A percentile compares a stretch with the other conserved stretches of the same genome.
Conservation (phyloP, 2,329 filamentous ascomycete species). For the Aureobasidium sp. region DNA sequence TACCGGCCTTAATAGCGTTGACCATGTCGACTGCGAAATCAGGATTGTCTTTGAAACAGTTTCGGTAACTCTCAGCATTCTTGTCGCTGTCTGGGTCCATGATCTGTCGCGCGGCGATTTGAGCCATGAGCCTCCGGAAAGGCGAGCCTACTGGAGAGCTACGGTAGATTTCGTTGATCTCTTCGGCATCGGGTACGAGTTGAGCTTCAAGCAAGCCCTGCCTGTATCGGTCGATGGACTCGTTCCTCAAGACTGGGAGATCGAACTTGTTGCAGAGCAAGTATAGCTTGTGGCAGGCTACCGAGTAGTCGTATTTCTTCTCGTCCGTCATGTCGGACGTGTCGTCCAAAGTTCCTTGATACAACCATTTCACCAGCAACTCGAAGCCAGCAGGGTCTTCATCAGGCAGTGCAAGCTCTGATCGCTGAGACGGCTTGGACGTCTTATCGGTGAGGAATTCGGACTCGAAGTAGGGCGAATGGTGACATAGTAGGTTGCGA, state of each 20-base stretch:
- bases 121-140: conserved; percentile 42
- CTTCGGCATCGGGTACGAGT: conserved; percentile 46
- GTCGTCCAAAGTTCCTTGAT: conserved; percentile 45
- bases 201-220: conserved; percentile 41
- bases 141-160: conserved; percentile 36
- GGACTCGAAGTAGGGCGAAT: conserved; percentile 39
- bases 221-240: conserved; percentile 47
- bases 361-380: conserved; percentile 48
- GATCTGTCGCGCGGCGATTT: conserved; percentile 47
- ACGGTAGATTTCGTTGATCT: conserved; percentile 47
- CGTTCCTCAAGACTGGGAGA: conserved; percentile 42
- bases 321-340: conserved; percentile 37
- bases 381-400: conserved; percentile 45
- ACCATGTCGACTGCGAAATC: conserved; percentile 47
- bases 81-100: conserved; percentile 46
- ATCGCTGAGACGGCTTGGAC: conserved; percentile 27
- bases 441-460: conserved; percentile 27
- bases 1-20: conserved; percentile 42
- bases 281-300: conserved; percentile 45
- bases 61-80: conserved; percentile 41
- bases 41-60: conserved; percentile 41
- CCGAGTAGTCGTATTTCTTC: conserved; percentile 46
- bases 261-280: conserved; percentile 44
- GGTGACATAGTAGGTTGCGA: conserved; percentile 44
- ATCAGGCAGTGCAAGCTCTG: conserved; percentile 38